A percentile compares a stretch with the other conserved stretches of the same genome.
Evolutionary conservation across 2,329 filamentous ascomycete genomes (phyloP).

Genomic region (Fusarium torulosum): DNA sequence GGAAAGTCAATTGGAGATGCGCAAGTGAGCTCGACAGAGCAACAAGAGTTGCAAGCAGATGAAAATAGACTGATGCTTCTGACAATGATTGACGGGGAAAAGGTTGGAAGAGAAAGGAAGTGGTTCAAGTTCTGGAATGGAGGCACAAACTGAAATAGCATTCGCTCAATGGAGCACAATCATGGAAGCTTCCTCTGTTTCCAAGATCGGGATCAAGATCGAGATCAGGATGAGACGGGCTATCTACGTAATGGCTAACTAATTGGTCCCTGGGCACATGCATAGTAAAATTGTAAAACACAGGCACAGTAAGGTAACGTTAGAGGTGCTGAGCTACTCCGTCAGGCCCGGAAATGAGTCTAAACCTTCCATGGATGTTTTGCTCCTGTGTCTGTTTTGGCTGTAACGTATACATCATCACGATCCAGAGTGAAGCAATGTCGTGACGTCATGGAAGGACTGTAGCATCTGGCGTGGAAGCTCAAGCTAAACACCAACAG

Average conservation of each 20-base stretch:
- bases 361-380: slow-evolving; percentile 14
- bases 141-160: slow-evolving; percentile 21
- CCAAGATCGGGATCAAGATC: slow-evolving; percentile 8
- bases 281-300: not conserved
- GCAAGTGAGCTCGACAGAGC: not conserved
- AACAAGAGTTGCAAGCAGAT: slow-evolving; percentile 2
- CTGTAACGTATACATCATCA: slow-evolving; percentile 47
- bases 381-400: slow-evolving; percentile 2
- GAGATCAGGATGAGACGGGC: not conserved
- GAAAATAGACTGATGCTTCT: not conserved
- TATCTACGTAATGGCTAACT: slow-evolving; percentile 37
- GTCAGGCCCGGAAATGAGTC: slow-evolving; percentile 9
- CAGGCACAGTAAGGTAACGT: not conserved
- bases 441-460: slow-evolving; percentile 46
- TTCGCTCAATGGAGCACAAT: slow-evolving; percentile 26
- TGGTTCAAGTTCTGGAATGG: slow-evolving; percentile 1
- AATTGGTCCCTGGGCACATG: slow-evolving; percentile 22
- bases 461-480: slow-evolving; percentile 12
- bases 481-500: slow-evolving; percentile 3
- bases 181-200: slow-evolving; percentile 27
- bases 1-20: slow-evolving; percentile 18
- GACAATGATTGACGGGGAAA: not conserved
- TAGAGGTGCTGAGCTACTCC: slow-evolving; percentile 3
- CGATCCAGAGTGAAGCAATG: slow-evolving; percentile 28
- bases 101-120: not conserved